phyloP scores from a whole-genome alignment of 140 eudicot genomes.

The Cichorium intybus region DNA sequence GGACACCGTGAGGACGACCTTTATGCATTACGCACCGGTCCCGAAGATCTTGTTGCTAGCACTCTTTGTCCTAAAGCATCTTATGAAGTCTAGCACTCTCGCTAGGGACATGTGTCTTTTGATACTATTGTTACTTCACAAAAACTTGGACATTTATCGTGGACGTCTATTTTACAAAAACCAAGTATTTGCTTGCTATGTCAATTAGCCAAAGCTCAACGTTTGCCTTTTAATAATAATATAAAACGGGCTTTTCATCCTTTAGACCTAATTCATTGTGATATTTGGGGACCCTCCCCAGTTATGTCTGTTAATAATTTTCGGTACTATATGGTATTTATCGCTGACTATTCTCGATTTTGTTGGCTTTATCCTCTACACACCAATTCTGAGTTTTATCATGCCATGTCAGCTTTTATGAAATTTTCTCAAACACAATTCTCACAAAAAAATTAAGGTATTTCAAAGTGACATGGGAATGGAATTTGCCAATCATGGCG shows the following conservation, averaged over 20 bases:
- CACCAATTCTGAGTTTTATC: not conserved
- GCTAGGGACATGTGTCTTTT: not conserved
- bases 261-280: conserved; percentile 6
- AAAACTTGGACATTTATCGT: not conserved
- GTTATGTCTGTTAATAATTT: not conserved
- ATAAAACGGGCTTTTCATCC: not conserved
- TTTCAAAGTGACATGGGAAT: no score
- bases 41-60: not conserved
- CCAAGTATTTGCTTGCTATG: not conserved
- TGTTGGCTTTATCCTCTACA: not conserved
- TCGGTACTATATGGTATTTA: not conserved
- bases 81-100: not conserved
- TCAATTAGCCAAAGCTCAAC: not conserved
- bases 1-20: not conserved
- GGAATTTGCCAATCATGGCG: not conserved
- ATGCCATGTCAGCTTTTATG: not conserved
- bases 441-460: no score
- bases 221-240: not conserved
- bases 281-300: conserved; percentile 1
- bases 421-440: not conserved
- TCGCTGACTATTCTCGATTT: not conserved
- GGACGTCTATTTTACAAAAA: not conserved
- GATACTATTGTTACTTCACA: not conserved
- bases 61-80: not conserved
- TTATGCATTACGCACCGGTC: not conserved